These are phyloP conservation scores for Clavaria fumosa DNA, from an alignment of 768 basidiomycete genomes.

Conservation along the genomic window DNA sequence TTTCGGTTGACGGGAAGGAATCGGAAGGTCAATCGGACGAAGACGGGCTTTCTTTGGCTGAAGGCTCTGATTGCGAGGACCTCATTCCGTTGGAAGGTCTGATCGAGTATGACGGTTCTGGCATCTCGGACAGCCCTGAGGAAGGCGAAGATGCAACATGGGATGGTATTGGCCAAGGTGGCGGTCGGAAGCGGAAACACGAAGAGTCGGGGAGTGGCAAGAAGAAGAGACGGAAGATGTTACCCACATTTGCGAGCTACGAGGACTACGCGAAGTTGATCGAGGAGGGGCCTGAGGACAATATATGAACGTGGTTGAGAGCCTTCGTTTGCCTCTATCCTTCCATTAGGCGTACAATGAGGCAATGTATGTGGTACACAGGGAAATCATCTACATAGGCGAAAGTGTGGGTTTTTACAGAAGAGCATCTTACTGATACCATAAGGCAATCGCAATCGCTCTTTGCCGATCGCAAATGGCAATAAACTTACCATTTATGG, in stretches of 20 bases:
- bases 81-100: constrained; percentile 45
- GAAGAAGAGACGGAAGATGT: constrained; percentile 50
- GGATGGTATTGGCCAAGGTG: constrained; percentile 30
- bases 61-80: constrained; percentile 60
- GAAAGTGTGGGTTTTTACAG: too few species aligned
- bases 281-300: constrained; percentile 59
- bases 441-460: too few species aligned
- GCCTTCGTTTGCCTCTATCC: too few species aligned
- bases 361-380: too few species aligned
- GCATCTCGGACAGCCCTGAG: constrained; percentile 25
- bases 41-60: constrained; percentile 34
- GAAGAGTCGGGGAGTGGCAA: constrained; percentile 21
- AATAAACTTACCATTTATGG: too few species aligned
- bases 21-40: too few species aligned
- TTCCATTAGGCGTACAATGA: too few species aligned
- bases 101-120: constrained; percentile 44
- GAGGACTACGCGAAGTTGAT: constrained; percentile 80
- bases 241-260: constrained; percentile 77
- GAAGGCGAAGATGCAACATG: constrained; percentile 41
- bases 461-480: too few species aligned
- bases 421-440: too few species aligned
- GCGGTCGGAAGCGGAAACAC: constrained; percentile 30
- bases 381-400: too few species aligned
- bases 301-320: constrained; percentile 23
- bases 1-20: constrained; percentile 17